Evolutionary conservation across 176 grass and related monocot genomes (phyloP), one percentile per base, ranked within the genome.

Genomic region (Eleusine indica): DNA sequence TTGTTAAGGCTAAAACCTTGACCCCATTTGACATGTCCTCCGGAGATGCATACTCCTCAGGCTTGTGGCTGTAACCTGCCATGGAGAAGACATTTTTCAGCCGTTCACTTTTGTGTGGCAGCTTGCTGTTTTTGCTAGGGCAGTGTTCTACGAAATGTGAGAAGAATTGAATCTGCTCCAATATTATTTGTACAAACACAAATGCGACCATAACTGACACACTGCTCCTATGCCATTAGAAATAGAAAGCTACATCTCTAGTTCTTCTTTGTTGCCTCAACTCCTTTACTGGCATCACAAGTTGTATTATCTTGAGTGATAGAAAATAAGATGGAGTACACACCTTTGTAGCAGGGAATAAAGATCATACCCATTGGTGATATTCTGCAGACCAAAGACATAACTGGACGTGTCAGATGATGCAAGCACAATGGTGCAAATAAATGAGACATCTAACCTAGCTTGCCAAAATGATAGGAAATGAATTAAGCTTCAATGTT

Each of bases 271-370:
- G 32, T 64, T 64, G 13, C 32, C 43, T 40, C 49, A 71, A 39
- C 22, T 5, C 35, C 19, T 77, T 28, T 61, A 85, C 4, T 70
- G 18, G 54, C 28, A 21, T 56, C 19, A 37, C 4, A 41, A 56
- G 16, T 19, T 28, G 37, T 6, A 49, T 48, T 6, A 49, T 67
- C 39, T 67, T 30, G 21, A 52, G 0, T 70, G 30, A 35, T 69
- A 29, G 8, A 29, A 43, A 28, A 47, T 17, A 80, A 32, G 29
- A 66, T 35, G 22, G 60, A 81, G 56, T 37, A 75, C 85, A 80
- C 22, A 98, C 96, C 96, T 95, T 98, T 98, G 80, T 98, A 98
- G 79, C 93, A 98, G 15, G 96, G 93, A 80, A 98, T 98, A 83
- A 98, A 98, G 70, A 98, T 89, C 96, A 98, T 98, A 71, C 93